Evolutionary conservation across 2,329 filamentous ascomycete species (phyloP).

Genomic region (Pseudocercospora crystallina): DNA sequence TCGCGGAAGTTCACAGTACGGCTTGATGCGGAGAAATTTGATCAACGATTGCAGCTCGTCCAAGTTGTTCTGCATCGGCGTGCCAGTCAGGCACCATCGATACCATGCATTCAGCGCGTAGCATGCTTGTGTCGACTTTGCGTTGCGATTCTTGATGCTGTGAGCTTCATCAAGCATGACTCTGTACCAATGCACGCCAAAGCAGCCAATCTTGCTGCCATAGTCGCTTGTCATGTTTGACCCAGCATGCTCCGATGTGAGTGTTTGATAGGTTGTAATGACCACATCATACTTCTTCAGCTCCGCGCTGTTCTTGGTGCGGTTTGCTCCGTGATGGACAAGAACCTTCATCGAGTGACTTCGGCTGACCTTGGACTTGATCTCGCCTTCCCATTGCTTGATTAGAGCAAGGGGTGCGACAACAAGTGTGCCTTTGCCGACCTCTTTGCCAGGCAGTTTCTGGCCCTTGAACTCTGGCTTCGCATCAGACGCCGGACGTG

Average conservation of each 20-base stretch:
- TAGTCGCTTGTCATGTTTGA: conserved; percentile 62
- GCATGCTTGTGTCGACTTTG: conserved; percentile 90
- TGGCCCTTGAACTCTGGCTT: conserved; percentile 59
- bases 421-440: conserved; percentile 81
- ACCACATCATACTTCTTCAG: conserved; percentile 89
- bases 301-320: conserved; percentile 75
- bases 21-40: conserved; percentile 86
- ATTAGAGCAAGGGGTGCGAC: conserved; percentile 92
- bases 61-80: conserved; percentile 96
- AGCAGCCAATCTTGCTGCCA: conserved; percentile 74
- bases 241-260: conserved; percentile 83
- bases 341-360: conserved; percentile 74
- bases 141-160: conserved; percentile 96
- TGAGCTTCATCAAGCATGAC: conserved; percentile 95
- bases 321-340: conserved; percentile 85
- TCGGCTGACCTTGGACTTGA: conserved; percentile 74
- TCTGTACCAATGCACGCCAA: conserved; percentile 91
- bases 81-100: conserved; percentile 93
- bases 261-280: conserved; percentile 93
- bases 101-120: conserved; percentile 83
- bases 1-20: conserved; percentile 78
- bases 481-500: conserved; percentile 53
- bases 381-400: conserved; percentile 94
- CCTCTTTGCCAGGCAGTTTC: conserved; percentile 61
- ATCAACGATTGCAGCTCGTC: conserved; percentile 94